Evolutionary conservation across 129 eudicot genomes (phyloP).

Genomic region (Escallonia herrerae): DNA sequence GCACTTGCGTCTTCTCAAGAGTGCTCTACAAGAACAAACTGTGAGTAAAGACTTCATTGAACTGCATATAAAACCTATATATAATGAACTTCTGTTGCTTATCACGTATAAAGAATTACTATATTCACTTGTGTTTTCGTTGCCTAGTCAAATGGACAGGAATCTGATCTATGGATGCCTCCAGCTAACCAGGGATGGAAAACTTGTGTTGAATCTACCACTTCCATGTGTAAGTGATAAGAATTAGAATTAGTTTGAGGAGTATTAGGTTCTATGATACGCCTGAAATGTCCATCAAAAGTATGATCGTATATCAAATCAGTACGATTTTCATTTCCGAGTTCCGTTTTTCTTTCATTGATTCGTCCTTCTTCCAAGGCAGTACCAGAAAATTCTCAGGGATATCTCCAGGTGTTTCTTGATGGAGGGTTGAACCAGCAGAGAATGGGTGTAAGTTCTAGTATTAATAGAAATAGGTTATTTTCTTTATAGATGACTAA

Average conservation of each 20-base stretch:
- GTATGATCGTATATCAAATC: neutral
- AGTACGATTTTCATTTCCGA: no score
- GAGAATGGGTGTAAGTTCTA: conserved; percentile 83
- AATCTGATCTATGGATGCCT: conserved; percentile 74
- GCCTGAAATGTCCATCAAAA: neutral
- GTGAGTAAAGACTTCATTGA: conserved; percentile 35
- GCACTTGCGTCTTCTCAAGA: conserved; percentile 52
- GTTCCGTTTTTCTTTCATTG: neutral
- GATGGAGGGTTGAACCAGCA: conserved; percentile 99
- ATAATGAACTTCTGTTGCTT: neutral
- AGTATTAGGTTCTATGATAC: neutral
- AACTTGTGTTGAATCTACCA: conserved; percentile 36
- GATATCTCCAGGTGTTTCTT: conserved; percentile 92
- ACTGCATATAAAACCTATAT: neutral
- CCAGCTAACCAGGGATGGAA: conserved; percentile 82
- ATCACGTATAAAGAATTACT: neutral
- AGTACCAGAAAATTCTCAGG: conserved; percentile 56
- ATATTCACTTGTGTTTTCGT: conserved; percentile 6
- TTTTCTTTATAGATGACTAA: neutral
- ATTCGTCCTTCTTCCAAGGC: conserved; percentile 15
- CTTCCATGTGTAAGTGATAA: conserved; percentile 40
- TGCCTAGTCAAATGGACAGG: conserved; percentile 40
- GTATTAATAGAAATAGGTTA: neutral
- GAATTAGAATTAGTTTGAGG: neutral
- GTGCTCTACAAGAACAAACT: conserved; percentile 48